Evolutionary conservation across 768 basidiomycete species (phyloP), one percentile per base, ranked within the genome.

Genomic region (Cantharellus cinnabarinus): DNA sequence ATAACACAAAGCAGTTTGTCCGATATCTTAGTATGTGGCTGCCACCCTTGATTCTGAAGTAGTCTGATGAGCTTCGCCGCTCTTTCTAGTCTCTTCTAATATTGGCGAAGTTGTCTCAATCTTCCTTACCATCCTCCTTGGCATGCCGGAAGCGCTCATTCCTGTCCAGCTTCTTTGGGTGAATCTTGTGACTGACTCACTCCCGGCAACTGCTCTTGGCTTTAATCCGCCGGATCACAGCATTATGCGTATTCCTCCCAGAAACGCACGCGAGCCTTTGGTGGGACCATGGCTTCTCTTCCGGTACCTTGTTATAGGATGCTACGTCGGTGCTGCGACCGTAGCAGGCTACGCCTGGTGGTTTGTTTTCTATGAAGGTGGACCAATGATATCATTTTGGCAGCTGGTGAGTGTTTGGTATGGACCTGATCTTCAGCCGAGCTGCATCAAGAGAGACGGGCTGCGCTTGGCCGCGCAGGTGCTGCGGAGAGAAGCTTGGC

Each of bases 1-100:
- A 97, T 73, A 99, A 99, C 72, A 98, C 93, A 51, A 99, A 99
- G 73, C 94, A 98, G 69, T 99, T 99, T 71, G 97, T 99, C 71
- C 85, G 94, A 66, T 99, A 98, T 74, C 83, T 99, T 67, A 98
- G 85, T 88, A 41, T 41, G 56, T 57, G 10, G 14, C 5, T 7
- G 15, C 34, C 41, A 10, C 7, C 14, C 40, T 41, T 1, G 15
- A 54, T 37, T 54, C 52, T 54, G 10, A 54, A 10, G 15, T 14
- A 1, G 41, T 44, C 53, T 14, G 4, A 54, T 53, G 34, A 3
- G 60, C 38, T 60, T 65, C 52, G 67, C 37, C 58, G 40, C 5
- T 48, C 41, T 4, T 42, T 61, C 5, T 51, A 65, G 64, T 65
- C 39, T 65, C 64, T 3, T 65, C 63, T 41, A 65, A 65, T 58